Conservation (phyloP, 768 basidiomycete genomes). For the Psilocybe tampanensis region DNA sequence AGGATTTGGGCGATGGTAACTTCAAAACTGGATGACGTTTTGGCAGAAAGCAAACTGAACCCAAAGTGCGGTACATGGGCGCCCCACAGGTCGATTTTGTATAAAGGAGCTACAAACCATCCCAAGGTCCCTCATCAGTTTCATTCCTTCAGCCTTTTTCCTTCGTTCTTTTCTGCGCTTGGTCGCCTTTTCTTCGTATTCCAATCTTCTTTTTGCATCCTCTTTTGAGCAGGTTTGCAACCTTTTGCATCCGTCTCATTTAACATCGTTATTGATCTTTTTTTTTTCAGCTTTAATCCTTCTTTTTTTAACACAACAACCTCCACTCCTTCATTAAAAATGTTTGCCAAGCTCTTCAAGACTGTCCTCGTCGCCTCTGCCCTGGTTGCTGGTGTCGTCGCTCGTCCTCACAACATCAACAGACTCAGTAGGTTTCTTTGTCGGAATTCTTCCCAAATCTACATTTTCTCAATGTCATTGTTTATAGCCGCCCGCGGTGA, state of each 20-base stretch:
- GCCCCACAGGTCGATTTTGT: not conserved
- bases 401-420: constrained; percentile 13
- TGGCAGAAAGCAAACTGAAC: not conserved
- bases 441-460: not conserved
- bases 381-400: constrained; percentile 16
- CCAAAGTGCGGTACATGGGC: not conserved
- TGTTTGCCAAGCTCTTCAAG: constrained; percentile 23
- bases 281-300: not conserved
- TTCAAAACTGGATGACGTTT: not conserved
- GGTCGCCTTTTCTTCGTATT: constrained; percentile 16
- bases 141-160: constrained; percentile 4
- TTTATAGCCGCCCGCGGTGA: constrained; percentile 12
- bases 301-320: constrained; percentile 4
- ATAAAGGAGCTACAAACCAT: constrained; percentile 4
- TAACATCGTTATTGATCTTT: not conserved
- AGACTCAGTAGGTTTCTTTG: constrained; percentile 9
- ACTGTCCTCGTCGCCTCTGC: constrained; percentile 19
- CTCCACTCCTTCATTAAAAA: constrained; percentile 8
- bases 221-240: constrained; percentile 12
- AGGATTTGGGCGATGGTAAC: not conserved
- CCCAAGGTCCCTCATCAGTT: not conserved
- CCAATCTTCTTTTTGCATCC: constrained; percentile 10
- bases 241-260: not conserved
- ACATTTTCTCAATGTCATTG: not conserved
- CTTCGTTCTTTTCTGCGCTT: constrained; percentile 16